These are phyloP conservation scores for Aspergillus phoenicis DNA, from an alignment of 2,329 filamentous ascomycete species.

Conservation along the genomic window DNA sequence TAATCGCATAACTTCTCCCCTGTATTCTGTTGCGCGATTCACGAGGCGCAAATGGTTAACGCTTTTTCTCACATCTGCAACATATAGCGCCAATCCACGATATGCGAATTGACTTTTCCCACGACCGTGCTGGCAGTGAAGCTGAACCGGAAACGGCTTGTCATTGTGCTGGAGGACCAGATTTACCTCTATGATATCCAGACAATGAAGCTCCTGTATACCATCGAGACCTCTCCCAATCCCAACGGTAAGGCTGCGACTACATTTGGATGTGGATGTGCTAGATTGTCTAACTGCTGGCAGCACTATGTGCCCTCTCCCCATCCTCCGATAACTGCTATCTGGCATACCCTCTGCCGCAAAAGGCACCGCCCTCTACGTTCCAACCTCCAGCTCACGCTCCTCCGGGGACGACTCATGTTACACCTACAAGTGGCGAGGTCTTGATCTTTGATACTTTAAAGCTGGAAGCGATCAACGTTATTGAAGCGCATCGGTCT, in stretches of 20 bases:
- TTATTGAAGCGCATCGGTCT: conserved; percentile 91
- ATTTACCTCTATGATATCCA: conserved; percentile 99
- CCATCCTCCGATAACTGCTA: conserved; percentile 95
- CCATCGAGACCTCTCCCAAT: conserved; percentile 92
- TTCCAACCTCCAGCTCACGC: conserved; percentile 74
- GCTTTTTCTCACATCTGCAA: conserved; percentile 1
- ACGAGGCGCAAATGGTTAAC: conserved; percentile 17
- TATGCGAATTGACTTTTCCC: conserved; percentile 97
- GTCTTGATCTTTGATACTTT: conserved; percentile 90
- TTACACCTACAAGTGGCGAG: conserved; percentile 84
- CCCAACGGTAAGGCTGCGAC: conserved; percentile 61
- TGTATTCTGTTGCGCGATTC: neutral
- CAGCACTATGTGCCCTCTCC: conserved; percentile 86
- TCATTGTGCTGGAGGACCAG: conserved; percentile 91
- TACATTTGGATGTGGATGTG: neutral
- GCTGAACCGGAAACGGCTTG: conserved; percentile 89
- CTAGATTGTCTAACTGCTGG: conserved; percentile 17
- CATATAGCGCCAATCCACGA: conserved; percentile 70
- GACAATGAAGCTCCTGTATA: conserved; percentile 94
- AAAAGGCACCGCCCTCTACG: conserved; percentile 57
- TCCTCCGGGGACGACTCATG: conserved; percentile 72
- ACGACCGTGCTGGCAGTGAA: conserved; percentile 94
- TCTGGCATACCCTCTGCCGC: conserved; percentile 87
- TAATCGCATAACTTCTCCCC: neutral
- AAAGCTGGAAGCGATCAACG: conserved; percentile 88